Percentiles rank a stretch among this genome's conserved stretches.
Evolutionary conservation across 805 yeast species (phyloP).

Genomic region (Clavispora carvajalis): DNA sequence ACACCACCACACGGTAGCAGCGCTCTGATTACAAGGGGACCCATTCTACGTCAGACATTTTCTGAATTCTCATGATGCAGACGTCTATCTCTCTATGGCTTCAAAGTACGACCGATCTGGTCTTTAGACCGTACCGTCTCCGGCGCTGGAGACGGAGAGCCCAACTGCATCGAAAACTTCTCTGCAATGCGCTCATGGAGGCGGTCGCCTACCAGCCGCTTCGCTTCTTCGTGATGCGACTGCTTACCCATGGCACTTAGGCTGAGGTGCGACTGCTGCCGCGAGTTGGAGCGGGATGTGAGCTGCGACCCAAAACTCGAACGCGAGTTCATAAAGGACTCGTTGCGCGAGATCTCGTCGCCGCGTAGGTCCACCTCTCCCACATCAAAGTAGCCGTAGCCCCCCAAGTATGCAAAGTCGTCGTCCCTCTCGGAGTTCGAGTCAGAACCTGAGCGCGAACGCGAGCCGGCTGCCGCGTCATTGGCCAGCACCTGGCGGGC

Average conservation of each 20-base stretch:
- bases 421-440: slow-evolving; percentile 14
- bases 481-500: background rate
- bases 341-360: slow-evolving; percentile 22
- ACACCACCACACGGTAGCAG: no score
- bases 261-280: slow-evolving; percentile 28
- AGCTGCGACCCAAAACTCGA: slow-evolving; percentile 20
- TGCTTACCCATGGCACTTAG: slow-evolving; percentile 11
- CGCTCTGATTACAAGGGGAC: no score
- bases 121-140: slow-evolving; percentile 10
- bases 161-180: background rate
- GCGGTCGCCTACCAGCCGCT: background rate
- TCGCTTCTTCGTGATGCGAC: slow-evolving; percentile 1
- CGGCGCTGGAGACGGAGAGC: background rate
- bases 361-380: slow-evolving; percentile 61
- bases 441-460: background rate
- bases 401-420: slow-evolving; percentile 53
- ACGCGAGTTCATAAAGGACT: slow-evolving; percentile 24
- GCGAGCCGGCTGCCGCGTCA: background rate
- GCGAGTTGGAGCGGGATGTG: slow-evolving; percentile 20
- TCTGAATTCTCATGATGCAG: no score
- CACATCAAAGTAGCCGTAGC: slow-evolving; percentile 81
- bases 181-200: background rate
- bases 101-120: slow-evolving; percentile 16
- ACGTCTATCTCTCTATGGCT: no score
- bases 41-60: no score